A percentile compares a stretch with the other conserved stretches of the same genome.
Conservation (phyloP, 148 eudicot species). For the Beta vulgaris region DNA sequence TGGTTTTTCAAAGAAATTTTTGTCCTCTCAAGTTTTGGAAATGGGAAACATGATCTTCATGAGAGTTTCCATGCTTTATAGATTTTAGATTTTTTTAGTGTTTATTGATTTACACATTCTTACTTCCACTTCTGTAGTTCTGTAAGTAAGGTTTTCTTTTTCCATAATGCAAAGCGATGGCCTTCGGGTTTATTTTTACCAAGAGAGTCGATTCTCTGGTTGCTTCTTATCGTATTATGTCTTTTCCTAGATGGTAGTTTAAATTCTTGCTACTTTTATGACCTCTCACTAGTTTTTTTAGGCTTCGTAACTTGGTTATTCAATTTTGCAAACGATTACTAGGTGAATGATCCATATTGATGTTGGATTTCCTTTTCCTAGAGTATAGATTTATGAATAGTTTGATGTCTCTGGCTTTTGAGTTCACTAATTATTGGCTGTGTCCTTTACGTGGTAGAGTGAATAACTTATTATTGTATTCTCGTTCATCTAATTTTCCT, state of each 20-base stretch:
- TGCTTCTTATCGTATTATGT: background rate
- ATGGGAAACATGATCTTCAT: too few species aligned
- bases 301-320: background rate
- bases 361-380: background rate
- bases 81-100: background rate
- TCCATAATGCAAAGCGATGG: background rate
- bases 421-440: background rate
- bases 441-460: background rate
- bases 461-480: background rate
- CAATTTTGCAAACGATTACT: background rate
- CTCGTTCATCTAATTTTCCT: background rate
- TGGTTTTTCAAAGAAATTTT: too few species aligned
- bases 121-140: background rate
- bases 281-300: background rate
- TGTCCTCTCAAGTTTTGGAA: too few species aligned
- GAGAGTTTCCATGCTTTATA: too few species aligned
- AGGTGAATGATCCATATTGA: background rate
- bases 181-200: background rate
- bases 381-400: background rate
- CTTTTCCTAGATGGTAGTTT: background rate
- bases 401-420: background rate
- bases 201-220: background rate
- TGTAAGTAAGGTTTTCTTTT: background rate
- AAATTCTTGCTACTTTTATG: background rate
- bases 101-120: background rate